Percentiles rank a stretch among this genome's conserved stretches.
These are phyloP conservation scores for Fusarium palustre DNA, from an alignment of 2,329 filamentous ascomycete genomes.

Conservation along the genomic window DNA sequence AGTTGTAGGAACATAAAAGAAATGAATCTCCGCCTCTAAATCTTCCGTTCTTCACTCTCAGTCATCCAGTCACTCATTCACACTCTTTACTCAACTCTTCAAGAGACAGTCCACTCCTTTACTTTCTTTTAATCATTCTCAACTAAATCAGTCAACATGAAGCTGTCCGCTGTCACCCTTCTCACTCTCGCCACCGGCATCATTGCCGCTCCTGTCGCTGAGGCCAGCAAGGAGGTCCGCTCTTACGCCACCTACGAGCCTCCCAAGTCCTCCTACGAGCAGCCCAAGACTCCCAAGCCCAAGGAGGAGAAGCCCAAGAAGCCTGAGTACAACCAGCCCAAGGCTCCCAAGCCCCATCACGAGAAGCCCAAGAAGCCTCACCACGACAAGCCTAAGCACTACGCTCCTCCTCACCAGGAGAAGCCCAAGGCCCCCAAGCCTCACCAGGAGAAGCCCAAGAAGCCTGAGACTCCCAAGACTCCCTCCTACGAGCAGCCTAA, in stretches of 20 bases:
- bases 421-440: constrained; percentile 1
- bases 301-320: constrained; percentile 7
- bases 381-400: background rate
- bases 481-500: background rate
- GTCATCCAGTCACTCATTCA: constrained; percentile 25
- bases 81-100: constrained; percentile 19
- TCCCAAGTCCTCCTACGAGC: constrained; percentile 24
- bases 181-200: constrained; percentile 35
- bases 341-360: background rate
- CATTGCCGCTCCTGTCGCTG: constrained; percentile 28
- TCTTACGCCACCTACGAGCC: constrained; percentile 15
- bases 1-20: constrained; percentile 16
- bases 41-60: background rate
- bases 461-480: background rate
- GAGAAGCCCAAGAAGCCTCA: background rate
- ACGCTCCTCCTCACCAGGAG: background rate
- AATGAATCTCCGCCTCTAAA: background rate
- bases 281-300: constrained; percentile 3
- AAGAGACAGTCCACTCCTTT: constrained; percentile 7
- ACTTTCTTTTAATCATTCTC: background rate
- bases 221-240: constrained; percentile 23
- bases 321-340: background rate
- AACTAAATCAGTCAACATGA: constrained; percentile 21
- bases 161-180: constrained; percentile 35
- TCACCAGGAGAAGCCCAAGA: background rate